These are phyloP conservation scores for Boehmeria nivea DNA, from an alignment of 306 rosid species.

Conservation along the genomic window DNA sequence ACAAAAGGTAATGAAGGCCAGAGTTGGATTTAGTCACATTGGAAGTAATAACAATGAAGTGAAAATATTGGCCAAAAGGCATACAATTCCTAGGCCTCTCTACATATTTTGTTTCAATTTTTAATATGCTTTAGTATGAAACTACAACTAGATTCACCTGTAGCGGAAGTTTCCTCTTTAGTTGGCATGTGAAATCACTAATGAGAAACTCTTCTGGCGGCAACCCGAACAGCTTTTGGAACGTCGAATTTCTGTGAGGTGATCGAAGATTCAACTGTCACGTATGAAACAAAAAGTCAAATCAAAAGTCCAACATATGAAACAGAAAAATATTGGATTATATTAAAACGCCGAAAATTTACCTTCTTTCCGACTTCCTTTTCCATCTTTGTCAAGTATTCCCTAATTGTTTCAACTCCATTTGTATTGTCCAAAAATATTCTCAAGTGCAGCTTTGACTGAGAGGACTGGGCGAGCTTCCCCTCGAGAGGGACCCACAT, in stretches of 20 bases:
- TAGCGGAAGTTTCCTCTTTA: constrained; percentile 68
- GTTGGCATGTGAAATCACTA: constrained; percentile 65
- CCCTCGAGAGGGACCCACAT: constrained; percentile 82
- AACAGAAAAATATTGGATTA: neutral
- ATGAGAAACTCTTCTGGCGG: constrained; percentile 92
- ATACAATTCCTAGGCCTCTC: no score
- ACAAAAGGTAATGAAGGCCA: no score
- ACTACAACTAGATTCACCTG: no score
- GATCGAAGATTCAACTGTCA: constrained; percentile 70
- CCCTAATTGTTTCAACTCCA: constrained; percentile 76
- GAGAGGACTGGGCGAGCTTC: constrained; percentile 78
- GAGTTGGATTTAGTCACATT: no score
- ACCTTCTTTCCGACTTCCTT: constrained; percentile 98
- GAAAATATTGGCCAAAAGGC: no score
- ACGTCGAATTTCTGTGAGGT: constrained; percentile 78
- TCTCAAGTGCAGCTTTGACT: constrained; percentile 81
- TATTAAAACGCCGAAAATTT: constrained; percentile 4
- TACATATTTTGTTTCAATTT: no score
- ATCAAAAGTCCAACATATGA: neutral
- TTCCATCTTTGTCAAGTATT: constrained; percentile 78
- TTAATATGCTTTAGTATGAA: no score
- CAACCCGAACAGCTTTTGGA: constrained; percentile 77
- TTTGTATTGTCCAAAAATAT: constrained; percentile 72
- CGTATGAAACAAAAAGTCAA: constrained; percentile 18
- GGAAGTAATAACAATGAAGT: no score